These are phyloP conservation scores for Citrus reticulata DNA, from an alignment of 345 rosid species.

Conservation along the genomic window DNA sequence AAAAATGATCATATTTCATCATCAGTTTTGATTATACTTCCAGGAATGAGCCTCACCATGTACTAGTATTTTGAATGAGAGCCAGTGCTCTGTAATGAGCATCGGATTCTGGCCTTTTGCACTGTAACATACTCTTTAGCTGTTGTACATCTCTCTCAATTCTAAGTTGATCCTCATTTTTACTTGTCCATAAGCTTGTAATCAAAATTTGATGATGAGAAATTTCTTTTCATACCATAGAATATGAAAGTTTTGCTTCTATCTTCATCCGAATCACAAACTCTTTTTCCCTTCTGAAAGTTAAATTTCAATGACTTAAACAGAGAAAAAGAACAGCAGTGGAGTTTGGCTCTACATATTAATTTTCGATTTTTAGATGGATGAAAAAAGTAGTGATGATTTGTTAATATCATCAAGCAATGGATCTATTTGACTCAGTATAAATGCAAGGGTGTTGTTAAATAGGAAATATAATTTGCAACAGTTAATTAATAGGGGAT, in stretches of 20 bases:
- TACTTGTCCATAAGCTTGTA: not conserved
- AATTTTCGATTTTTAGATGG: no score
- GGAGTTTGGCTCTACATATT: no score
- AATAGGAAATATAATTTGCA: no score
- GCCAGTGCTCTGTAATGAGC: not conserved
- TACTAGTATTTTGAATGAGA: not conserved
- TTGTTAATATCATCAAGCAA: no score
- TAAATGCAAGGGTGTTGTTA: no score
- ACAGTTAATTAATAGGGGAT: no score
- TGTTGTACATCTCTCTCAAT: not conserved
- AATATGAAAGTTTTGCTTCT: not conserved
- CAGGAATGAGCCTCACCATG: not conserved
- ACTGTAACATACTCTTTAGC: not conserved
- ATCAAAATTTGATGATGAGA: not conserved
- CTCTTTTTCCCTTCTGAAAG: no score
- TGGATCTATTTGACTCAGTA: no score
- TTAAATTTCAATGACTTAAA: no score
- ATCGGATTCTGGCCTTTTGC: not conserved
- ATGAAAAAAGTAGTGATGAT: no score
- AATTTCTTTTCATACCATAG: not conserved
- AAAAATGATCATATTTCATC: constrained; percentile 38
- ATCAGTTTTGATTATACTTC: not conserved
- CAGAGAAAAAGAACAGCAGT: no score
- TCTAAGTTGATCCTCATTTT: not conserved
- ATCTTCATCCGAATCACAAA: no score